phyloP scores from a whole-genome alignment of 352 stramenopile genomes.

The Pythium sukuiense region DNA sequence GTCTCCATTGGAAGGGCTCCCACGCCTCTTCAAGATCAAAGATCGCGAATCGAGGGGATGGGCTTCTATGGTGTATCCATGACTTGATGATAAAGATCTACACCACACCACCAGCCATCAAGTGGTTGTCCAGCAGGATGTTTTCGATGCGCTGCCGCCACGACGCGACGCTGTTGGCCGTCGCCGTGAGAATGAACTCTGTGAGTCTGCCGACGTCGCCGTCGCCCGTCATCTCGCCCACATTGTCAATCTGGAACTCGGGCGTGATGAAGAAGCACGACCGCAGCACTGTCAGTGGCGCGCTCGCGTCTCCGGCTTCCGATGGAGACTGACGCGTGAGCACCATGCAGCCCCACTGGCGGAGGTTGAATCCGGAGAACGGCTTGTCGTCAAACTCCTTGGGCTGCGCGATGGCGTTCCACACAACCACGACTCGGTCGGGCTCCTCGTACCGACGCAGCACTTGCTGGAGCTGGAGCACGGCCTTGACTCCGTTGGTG shows the following conservation, averaged over 20 bases:
- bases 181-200: conserved; percentile 11
- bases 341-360: conserved; percentile 32
- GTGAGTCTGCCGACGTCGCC: conserved; percentile 17
- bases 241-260: conserved; percentile 6
- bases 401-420: conserved; percentile 38
- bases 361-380: conserved; percentile 12
- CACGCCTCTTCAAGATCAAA: no score
- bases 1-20: no score
- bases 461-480: conserved; percentile 43
- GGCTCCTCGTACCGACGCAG: conserved; percentile 35
- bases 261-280: conserved; percentile 20
- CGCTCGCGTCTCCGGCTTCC: background rate
- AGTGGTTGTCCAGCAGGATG: conserved; percentile 20
- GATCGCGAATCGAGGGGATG: no score
- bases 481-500: conserved; percentile 32
- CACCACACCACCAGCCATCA: background rate
- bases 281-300: conserved; percentile 5
- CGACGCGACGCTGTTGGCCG: conserved; percentile 2
- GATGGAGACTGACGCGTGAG: background rate
- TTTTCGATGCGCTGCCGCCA: conserved; percentile 19
- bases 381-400: conserved; percentile 34
- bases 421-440: conserved; percentile 46
- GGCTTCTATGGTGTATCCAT: background rate
- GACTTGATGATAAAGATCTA: no score
- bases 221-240: background rate